Conservation (phyloP, 441 rosid genomes). For the Macaranga tanarius region DNA sequence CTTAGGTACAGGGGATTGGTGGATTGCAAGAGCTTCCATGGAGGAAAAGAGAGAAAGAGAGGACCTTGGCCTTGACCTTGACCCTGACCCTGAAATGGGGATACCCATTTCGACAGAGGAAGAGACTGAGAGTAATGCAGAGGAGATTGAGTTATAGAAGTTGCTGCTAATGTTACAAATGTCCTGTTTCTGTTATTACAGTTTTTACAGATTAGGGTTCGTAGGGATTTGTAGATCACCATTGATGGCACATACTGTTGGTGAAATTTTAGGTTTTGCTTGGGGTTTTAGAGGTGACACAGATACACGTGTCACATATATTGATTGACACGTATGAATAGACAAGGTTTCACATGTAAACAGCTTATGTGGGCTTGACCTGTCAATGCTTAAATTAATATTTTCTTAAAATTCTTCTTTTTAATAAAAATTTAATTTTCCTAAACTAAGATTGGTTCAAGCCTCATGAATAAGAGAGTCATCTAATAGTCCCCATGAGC, state of each 20-base stretch:
- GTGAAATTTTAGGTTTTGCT: constrained; percentile 11
- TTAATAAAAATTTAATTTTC: no score
- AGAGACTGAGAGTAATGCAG: constrained; percentile 26
- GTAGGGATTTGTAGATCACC: constrained; percentile 55
- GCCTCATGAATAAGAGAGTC: no score
- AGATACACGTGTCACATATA: constrained; percentile 22
- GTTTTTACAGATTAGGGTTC: constrained; percentile 27
- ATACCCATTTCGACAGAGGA: constrained; percentile 50
- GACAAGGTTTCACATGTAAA: no score
- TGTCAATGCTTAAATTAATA: no score
- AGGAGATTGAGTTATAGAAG: constrained; percentile 35
- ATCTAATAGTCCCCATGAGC: no score
- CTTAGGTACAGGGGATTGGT: constrained; percentile 63
- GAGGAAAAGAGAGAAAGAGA: constrained; percentile 72
- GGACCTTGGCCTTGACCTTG: constrained; percentile 47
- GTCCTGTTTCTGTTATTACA: constrained; percentile 28
- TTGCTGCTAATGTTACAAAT: constrained; percentile 43
- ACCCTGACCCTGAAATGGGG: constrained; percentile 30
- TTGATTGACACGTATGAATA: background rate
- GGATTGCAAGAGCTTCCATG: constrained; percentile 85
- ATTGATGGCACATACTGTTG: constrained; percentile 35
- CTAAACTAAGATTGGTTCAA: no score
- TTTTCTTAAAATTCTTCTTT: no score
- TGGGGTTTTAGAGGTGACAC: constrained; percentile 27
- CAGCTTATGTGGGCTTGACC: no score